Conservation (phyloP, 2,329 filamentous ascomycete genomes). For the Knufia petricola region DNA sequence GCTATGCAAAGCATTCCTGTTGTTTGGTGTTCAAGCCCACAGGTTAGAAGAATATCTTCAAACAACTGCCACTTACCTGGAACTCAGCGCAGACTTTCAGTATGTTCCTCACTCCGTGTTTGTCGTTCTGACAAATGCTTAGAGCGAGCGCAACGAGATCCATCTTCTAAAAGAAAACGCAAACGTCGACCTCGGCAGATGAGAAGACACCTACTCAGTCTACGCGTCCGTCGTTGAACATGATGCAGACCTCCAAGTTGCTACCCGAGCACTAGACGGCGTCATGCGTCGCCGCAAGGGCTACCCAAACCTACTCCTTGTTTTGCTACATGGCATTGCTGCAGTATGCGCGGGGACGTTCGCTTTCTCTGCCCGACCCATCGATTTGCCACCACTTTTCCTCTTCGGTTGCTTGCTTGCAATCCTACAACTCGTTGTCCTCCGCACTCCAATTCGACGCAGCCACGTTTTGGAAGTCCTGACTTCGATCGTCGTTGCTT, state of each 20-base stretch:
- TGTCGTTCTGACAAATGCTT: constrained; percentile 1
- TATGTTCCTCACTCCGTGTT: constrained; percentile 5
- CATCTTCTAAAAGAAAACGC: constrained; percentile 5
- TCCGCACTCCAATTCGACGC: constrained; percentile 60
- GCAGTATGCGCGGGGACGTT: constrained; percentile 70
- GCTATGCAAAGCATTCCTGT: constrained; percentile 4
- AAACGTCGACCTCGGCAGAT: constrained; percentile 30
- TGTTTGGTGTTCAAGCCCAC: constrained; percentile 6
- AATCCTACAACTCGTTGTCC: constrained; percentile 62
- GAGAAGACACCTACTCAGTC: constrained; percentile 35
- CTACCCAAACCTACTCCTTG: constrained; percentile 42
- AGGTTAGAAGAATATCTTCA: constrained; percentile 2
- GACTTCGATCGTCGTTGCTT: constrained; percentile 56
- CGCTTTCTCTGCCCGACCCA: constrained; percentile 64
- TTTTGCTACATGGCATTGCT: constrained; percentile 64
- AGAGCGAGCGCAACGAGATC: background rate
- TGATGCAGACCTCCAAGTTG: background rate
- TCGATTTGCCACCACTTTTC: constrained; percentile 70
- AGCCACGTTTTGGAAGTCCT: constrained; percentile 56
- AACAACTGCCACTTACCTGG: background rate
- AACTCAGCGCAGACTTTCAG: constrained; percentile 2
- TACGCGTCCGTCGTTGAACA: constrained; percentile 35
- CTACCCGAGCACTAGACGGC: constrained; percentile 27
- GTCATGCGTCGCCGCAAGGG: constrained; percentile 50
- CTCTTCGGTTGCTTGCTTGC: constrained; percentile 65